phyloP scores from a whole-genome alignment of 2,329 filamentous ascomycete genomes.

The Plectosphaerella plurivora region DNA sequence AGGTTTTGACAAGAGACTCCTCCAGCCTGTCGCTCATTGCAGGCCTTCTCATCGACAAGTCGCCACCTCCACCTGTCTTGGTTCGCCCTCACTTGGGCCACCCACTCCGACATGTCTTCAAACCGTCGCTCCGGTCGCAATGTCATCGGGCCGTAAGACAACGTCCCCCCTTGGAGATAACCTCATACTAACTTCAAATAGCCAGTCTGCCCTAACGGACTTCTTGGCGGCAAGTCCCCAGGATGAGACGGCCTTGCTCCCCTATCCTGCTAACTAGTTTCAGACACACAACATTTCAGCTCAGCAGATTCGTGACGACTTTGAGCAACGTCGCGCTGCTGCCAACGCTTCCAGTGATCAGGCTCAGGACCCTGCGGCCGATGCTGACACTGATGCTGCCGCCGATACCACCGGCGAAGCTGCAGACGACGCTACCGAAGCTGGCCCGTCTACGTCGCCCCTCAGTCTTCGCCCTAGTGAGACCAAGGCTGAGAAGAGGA shows the following conservation, averaged over 20 bases:
- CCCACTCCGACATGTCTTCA: not conserved
- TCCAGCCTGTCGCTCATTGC: too few relatives aligned
- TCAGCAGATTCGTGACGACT: not conserved
- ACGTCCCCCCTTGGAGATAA: slow-evolving; percentile 4
- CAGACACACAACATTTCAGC: slow-evolving; percentile 1
- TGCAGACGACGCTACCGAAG: slow-evolving; percentile 13
- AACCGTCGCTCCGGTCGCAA: slow-evolving; percentile 15
- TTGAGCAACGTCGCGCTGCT: not conserved
- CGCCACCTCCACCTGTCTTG: not conserved
- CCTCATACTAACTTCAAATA: slow-evolving; percentile 10
- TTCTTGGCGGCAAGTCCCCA: slow-evolving; percentile 40
- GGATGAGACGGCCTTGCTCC: not conserved
- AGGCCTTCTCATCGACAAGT: not conserved
- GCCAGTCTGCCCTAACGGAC: slow-evolving; percentile 49
- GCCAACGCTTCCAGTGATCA: slow-evolving; percentile 6
- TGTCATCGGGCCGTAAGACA: slow-evolving; percentile 33
- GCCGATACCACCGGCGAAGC: slow-evolving; percentile 9
- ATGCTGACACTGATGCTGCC: slow-evolving; percentile 1
- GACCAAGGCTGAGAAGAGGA: slow-evolving; percentile 12
- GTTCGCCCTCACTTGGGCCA: not conserved
- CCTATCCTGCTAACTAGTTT: slow-evolving; percentile 15
- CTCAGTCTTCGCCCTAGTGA: slow-evolving; percentile 16
- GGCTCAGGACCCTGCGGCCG: slow-evolving; percentile 12
- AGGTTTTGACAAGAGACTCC: too few relatives aligned
- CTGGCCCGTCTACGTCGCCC: slow-evolving; percentile 7